Evolutionary conservation across 495 filamentous ascomycete genomes (phyloP).

Genomic region (Neurospora discreta): DNA sequence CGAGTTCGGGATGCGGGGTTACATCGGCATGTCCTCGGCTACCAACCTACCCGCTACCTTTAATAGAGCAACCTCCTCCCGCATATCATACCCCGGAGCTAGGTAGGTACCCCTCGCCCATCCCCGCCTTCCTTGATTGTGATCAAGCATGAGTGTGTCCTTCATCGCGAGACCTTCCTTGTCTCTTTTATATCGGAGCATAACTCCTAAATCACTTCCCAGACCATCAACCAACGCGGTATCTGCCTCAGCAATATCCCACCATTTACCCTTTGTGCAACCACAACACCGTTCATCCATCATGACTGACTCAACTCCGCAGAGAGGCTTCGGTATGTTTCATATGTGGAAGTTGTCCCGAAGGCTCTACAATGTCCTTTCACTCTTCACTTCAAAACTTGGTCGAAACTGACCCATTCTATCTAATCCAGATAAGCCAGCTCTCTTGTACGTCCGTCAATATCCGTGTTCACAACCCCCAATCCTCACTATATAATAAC

Average conservation of each 20-base stretch:
- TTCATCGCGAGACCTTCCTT: background rate
- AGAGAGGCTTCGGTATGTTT: constrained; percentile 31
- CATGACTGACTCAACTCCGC: constrained; percentile 20
- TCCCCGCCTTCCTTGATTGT: background rate
- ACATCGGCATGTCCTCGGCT: background rate
- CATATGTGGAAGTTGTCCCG: background rate
- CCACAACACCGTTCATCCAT: background rate
- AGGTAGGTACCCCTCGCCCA: background rate
- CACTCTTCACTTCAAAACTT: background rate
- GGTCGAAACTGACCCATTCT: background rate
- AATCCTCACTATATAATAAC: background rate
- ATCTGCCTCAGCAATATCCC: background rate
- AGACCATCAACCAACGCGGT: background rate
- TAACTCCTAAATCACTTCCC: background rate
- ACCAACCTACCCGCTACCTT: background rate
- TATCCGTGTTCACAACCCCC: no score
- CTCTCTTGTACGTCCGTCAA: constrained; percentile 49
- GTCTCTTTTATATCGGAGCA: background rate
- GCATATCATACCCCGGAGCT: background rate
- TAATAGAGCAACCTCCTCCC: background rate
- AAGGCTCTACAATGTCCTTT: background rate
- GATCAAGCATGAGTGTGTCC: background rate
- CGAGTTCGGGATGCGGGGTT: background rate
- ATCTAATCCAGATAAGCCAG: constrained; percentile 47
- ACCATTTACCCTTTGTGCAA: background rate